phyloP scores from a whole-genome alignment of 306 rosid species.

The Quillaja saponaria region DNA sequence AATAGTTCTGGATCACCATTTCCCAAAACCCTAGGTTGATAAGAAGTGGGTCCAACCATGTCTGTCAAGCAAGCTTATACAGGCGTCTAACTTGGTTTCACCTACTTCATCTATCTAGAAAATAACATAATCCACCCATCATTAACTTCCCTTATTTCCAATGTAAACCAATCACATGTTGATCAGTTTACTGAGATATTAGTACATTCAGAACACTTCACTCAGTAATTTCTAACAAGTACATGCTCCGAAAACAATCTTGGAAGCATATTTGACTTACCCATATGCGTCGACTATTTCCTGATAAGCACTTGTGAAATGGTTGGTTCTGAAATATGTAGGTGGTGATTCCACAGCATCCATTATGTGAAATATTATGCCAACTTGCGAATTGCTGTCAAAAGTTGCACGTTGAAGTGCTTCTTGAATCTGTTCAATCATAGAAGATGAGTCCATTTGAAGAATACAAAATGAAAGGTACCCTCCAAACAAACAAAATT shows the following conservation, averaged over 20 bases:
- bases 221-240: no score
- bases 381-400: slow-evolving; percentile 97
- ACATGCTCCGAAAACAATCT: slow-evolving; percentile 24
- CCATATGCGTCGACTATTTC: slow-evolving; percentile 99
- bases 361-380: slow-evolving; percentile 82
- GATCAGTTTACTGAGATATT: slow-evolving; percentile 2
- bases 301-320: slow-evolving; percentile 86
- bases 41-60: no score
- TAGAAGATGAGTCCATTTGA: slow-evolving; percentile 20
- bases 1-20: no score
- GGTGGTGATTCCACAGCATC: slow-evolving; percentile 96
- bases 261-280: slow-evolving; percentile 53
- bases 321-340: slow-evolving; percentile 88
- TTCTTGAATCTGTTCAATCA: slow-evolving; percentile 78
- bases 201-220: slow-evolving; percentile 1
- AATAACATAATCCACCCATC: slow-evolving; percentile 1
- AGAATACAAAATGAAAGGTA: slow-evolving; percentile 14
- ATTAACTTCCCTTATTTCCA: slow-evolving; percentile 11
- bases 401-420: slow-evolving; percentile 95
- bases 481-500: not conserved
- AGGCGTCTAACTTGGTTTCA: not conserved
- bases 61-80: not conserved
- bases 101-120: slow-evolving; percentile 1
- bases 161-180: slow-evolving; percentile 11
- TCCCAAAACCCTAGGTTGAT: no score